A percentile compares a stretch with the other conserved stretches of the same genome.
These are phyloP conservation scores for Hypoxylon sp. DNA, from an alignment of 2,329 filamentous ascomycete genomes.

Conservation along the genomic window DNA sequence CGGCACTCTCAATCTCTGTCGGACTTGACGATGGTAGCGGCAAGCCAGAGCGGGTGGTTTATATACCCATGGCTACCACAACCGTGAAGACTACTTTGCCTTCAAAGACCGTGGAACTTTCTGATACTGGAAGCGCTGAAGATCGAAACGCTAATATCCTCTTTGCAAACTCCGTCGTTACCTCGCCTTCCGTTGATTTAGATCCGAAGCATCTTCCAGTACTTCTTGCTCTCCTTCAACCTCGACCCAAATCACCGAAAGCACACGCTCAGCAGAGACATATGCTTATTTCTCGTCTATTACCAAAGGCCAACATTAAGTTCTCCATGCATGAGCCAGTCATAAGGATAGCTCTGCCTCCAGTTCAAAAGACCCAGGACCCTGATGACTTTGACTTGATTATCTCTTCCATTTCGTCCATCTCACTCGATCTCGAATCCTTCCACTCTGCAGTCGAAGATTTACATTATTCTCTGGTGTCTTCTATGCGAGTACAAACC, in stretches of 20 bases:
- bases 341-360: slow-evolving; percentile 87
- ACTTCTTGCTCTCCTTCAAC: slow-evolving; percentile 80
- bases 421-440: slow-evolving; percentile 93
- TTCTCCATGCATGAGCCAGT: slow-evolving; percentile 98
- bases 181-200: slow-evolving; percentile 93
- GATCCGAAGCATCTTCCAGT: slow-evolving; percentile 93
- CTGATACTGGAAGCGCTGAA: slow-evolving; percentile 77
- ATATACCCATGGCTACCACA: slow-evolving; percentile 97
- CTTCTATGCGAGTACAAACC: slow-evolving; percentile 85
- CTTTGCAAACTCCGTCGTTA: slow-evolving; percentile 96
- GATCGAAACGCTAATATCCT: slow-evolving; percentile 96
- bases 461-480: slow-evolving; percentile 87
- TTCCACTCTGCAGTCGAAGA: slow-evolving; percentile 91
- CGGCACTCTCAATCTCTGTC: slow-evolving; percentile 91
- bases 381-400: slow-evolving; percentile 93
- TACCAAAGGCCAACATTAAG: slow-evolving; percentile 95
- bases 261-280: slow-evolving; percentile 67
- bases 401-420: slow-evolving; percentile 93
- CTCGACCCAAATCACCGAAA: slow-evolving; percentile 61
- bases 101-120: slow-evolving; percentile 90
- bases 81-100: slow-evolving; percentile 94
- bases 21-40: slow-evolving; percentile 92
- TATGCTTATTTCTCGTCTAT: slow-evolving; percentile 85
- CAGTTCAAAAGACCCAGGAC: slow-evolving; percentile 74
- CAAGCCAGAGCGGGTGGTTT: slow-evolving; percentile 87